Base-by-base conservation (phyloP, 2,329 filamentous ascomycete genomes). In the Pezicula rhizophila region DNA sequence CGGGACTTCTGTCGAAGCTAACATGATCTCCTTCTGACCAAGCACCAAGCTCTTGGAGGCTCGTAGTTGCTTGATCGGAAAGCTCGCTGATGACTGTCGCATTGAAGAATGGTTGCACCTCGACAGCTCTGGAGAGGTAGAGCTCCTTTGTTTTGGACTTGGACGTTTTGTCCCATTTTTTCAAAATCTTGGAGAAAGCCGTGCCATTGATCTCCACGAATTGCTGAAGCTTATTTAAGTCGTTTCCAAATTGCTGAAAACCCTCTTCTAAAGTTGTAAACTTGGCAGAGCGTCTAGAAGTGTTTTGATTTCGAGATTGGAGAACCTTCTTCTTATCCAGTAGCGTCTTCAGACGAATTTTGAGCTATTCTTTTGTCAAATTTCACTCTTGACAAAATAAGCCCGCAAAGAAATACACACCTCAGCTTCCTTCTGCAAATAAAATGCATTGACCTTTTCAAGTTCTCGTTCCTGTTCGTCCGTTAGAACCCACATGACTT, bases 161-260 rank as follows among this genome's bases (percentile, higher is more conserved):
- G 58, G 92, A 96, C 1, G 91, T 96, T 79, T 99, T 99, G 71
- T 99, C 93, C 93, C 93, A 99, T 80, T 99, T 99, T 72, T 99
- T 99, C 55, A 99, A 73, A 51, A 99, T 99, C 69, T 99, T 99
- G 25, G 92, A 96, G 67, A 97, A 96, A 14, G 91, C 93, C 2
- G 89, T 96, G 62, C 93, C 92, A 65, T 99, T 99, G 65, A 97
- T 88, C 68, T 97, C 92, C 56, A 99, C 90, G 68, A 97, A 99
- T 74, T 97, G 93, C 74, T 96, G 90, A 14, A 99, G 79, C 70
- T 99, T 99, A 72, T 96, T 96, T 41, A 99, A 72, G 65, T 99
- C 93, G 64, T 88, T 92, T 64, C 91, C 91, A 66, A 99, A 99
- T 67, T 97, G 89, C 60, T 96, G 90, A 63, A 97, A 95, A 11